Percentiles rank a stretch among this genome's conserved stretches.
Evolutionary conservation across 1,284 basidiomycete species (phyloP).

Genomic region (Vanrija pseudolonga): DNA sequence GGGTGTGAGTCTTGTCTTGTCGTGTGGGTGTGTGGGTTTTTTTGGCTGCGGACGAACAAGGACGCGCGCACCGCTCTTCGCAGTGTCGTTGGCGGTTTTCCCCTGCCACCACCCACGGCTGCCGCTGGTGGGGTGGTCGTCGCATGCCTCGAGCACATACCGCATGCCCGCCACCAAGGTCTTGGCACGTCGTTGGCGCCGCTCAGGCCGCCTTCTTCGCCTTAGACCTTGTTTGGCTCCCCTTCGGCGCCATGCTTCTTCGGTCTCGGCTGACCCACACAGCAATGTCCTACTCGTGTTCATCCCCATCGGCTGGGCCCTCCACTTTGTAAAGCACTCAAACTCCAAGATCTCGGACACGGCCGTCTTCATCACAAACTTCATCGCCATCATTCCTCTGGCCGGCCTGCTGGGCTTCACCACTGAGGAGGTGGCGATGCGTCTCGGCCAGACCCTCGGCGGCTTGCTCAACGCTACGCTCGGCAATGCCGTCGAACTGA

Average conservation of each 20-base stretch:
- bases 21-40: not conserved
- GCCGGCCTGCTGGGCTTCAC: constrained; percentile 80
- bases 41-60: not conserved
- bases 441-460: constrained; percentile 70
- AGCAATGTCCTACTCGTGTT: constrained; percentile 52
- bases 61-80: no score
- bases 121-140: no score
- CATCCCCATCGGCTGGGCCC: constrained; percentile 51
- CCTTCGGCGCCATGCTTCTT: not conserved
- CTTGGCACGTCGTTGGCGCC: no score
- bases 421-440: constrained; percentile 79
- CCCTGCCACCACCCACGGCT: no score
- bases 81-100: no score
- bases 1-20: constrained; percentile 38
- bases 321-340: constrained; percentile 45
- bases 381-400: constrained; percentile 50
- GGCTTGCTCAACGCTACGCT: constrained; percentile 82
- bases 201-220: not conserved
- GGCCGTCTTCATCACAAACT: constrained; percentile 44
- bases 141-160: no score
- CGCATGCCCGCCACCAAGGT: no score
- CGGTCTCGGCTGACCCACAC: not conserved
- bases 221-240: not conserved
- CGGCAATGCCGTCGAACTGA: constrained; percentile 55
- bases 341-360: constrained; percentile 43